These are phyloP conservation scores for Amylocystis lapponica DNA, from an alignment of 768 basidiomycete species.

Conservation along the genomic window DNA sequence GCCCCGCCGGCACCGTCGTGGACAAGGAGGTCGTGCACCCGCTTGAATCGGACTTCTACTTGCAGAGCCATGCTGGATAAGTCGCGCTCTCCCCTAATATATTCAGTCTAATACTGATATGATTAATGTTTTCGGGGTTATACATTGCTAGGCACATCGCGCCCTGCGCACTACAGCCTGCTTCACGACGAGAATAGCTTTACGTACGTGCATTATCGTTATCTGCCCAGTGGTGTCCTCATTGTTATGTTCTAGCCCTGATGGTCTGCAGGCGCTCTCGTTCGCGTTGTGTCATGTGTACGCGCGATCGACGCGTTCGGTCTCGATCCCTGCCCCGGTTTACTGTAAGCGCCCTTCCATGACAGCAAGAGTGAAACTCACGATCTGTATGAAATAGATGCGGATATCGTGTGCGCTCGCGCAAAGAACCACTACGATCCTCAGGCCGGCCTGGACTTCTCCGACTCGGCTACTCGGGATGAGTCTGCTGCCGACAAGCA, in stretches of 20 bases:
- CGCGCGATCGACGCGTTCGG: constrained; percentile 72
- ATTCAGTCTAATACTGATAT: constrained; percentile 3
- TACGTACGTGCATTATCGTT: constrained; percentile 33
- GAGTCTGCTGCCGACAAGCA: constrained; percentile 33
- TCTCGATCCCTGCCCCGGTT: constrained; percentile 78
- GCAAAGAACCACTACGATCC: constrained; percentile 81
- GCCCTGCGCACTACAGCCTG: constrained; percentile 55
- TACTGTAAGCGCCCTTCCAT: constrained; percentile 49
- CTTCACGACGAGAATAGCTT: constrained; percentile 54
- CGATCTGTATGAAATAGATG: constrained; percentile 39
- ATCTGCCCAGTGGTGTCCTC: constrained; percentile 5
- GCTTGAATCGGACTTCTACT: constrained; percentile 71
- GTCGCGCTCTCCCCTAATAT: not conserved
- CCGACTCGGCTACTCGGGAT: constrained; percentile 50
- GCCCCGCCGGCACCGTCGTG: constrained; percentile 72
- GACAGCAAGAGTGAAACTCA: not conserved
- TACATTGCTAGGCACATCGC: constrained; percentile 63
- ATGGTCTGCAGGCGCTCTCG: constrained; percentile 62
- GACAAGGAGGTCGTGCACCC: constrained; percentile 68
- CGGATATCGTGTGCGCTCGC: constrained; percentile 70
- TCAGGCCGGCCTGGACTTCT: constrained; percentile 47
- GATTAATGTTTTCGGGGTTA: constrained; percentile 5
- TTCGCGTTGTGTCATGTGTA: constrained; percentile 80
- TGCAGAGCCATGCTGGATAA: constrained; percentile 67
- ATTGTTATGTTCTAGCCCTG: constrained; percentile 36